Evolutionary conservation across 805 yeast species (phyloP).

Genomic region (Wickerhamiella siamensis): DNA sequence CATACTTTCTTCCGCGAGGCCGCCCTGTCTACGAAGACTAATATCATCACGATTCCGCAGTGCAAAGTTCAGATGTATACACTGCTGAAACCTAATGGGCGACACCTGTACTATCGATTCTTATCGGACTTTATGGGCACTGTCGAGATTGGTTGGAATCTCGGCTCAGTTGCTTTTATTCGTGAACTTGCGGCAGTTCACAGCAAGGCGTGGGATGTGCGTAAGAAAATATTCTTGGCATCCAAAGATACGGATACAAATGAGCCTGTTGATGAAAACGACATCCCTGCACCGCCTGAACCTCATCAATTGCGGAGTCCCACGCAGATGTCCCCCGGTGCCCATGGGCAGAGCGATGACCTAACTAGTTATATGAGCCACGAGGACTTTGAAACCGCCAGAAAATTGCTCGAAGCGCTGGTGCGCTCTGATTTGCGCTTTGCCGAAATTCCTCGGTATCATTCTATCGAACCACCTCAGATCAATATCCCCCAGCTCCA

Average conservation of each 20-base stretch:
- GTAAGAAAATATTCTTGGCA: slow-evolving; percentile 8
- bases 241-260: slow-evolving; percentile 5
- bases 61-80: slow-evolving; percentile 63
- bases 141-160: slow-evolving; percentile 85
- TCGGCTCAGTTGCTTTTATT: slow-evolving; percentile 80
- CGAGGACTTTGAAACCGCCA: neutral
- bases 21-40: slow-evolving; percentile 56
- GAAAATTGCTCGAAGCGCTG: neutral
- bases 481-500: slow-evolving; percentile 81
- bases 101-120: slow-evolving; percentile 54
- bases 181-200: slow-evolving; percentile 88
- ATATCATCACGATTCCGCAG: slow-evolving; percentile 66
- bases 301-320: neutral
- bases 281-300: neutral
- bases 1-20: slow-evolving; percentile 22
- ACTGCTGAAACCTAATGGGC: slow-evolving; percentile 27
- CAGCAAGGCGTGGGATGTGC: slow-evolving; percentile 15
- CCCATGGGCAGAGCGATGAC: too few species aligned
- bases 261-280: neutral
- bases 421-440: neutral
- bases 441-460: neutral
- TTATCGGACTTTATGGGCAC: slow-evolving; percentile 72
- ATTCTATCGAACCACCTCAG: slow-evolving; percentile 55
- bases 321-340: neutral
- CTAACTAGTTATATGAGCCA: neutral